A percentile compares a stretch with the other conserved stretches of the same genome.
Evolutionary conservation across 2,329 filamentous ascomycete genomes (phyloP).

Genomic region (Trichoderma brevicompactum): DNA sequence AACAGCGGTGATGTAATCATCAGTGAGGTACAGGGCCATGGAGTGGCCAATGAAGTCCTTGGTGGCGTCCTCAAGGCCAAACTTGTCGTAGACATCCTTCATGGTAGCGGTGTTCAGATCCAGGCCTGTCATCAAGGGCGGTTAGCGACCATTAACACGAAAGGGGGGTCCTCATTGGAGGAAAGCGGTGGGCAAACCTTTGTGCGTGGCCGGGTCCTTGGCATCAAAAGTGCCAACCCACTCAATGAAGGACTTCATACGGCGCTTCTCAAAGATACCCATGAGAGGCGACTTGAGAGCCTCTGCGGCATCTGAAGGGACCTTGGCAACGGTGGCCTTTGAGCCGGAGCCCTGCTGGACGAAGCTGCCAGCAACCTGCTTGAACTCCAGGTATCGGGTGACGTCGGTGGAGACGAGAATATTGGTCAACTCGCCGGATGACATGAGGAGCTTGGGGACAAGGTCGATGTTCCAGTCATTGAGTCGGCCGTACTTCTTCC

Average conservation of each 20-base stretch:
- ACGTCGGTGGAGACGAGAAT: conserved; percentile 96
- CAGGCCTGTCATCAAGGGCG: conserved; percentile 62
- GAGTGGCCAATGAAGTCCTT: conserved; percentile 97
- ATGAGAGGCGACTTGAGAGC: conserved; percentile 91
- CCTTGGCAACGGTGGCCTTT: conserved; percentile 94
- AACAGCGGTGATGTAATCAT: conserved; percentile 77
- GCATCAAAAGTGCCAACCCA: conserved; percentile 88
- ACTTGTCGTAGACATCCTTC: conserved; percentile 99
- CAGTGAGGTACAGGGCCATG: conserved; percentile 93
- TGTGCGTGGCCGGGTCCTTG: conserved; percentile 83
- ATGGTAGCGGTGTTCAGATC: conserved; percentile 80
- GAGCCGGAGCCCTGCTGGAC: conserved; percentile 85
- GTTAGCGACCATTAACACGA: not conserved
- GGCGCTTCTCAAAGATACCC: conserved; percentile 96
- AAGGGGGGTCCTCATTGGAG: not conserved
- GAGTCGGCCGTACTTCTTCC: conserved; percentile 94
- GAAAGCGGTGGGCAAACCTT: conserved; percentile 60
- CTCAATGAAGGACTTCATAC: conserved; percentile 95
- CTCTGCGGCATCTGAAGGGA: conserved; percentile 89
- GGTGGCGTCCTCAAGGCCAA: conserved; percentile 85
- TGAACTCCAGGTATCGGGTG: conserved; percentile 87
- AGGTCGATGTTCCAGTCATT: conserved; percentile 99
- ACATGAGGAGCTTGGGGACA: conserved; percentile 98
- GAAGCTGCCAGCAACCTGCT: conserved; percentile 93
- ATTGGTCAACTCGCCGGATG: conserved; percentile 96